Evolutionary conservation across 495 filamentous ascomycete genomes (phyloP), one percentile per base, ranked within the genome.

Genomic region (Penicillium canescens): DNA sequence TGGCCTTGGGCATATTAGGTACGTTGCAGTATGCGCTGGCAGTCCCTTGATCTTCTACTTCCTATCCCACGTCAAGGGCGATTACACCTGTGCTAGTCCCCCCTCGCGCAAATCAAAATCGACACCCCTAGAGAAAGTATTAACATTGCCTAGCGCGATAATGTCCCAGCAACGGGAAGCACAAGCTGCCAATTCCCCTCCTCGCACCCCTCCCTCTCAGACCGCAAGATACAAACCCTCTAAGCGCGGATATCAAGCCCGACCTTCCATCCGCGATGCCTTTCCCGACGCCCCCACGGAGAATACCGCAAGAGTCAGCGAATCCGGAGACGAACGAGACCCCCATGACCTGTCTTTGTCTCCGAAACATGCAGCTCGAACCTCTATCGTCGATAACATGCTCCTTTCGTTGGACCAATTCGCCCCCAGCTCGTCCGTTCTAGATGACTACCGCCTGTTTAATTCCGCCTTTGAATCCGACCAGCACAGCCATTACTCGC

Each of bases 381-480:
- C 91, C 59, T 96, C 92, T 20, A 84, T 97, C 42, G 88, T 97
- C 39, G 89, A 92, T 68, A 92, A 96, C 62, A 91, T 97, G 84
- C 82, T 97, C 11, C 80, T 92, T 28, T 96, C 92, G 14, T 82
- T 97, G 52, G 91, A 95, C 69, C 87, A 90, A 73, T 82, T 91
- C 10, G 74, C 82, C 52, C 78, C 81, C 5, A 80, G 61, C 9
- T 62, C 71, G 4, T 73, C 71, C 0, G 50, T 72, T 6, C 42
- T 76, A 36, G 72, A 72, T 33, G 74, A 78, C 47, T 72, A 73
- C 46, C 67, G 70, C 50, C 62, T 72, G 43, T 78, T 70, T 61
- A 74, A 72, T 45, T 71, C 69, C 24, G 70, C 67, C 36, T 66
- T 72, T 48, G 73, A 76, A 33, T 56, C 59, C 14, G 69, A 74